Base-by-base conservation (phyloP, 2,329 filamentous ascomycete species). In the Fusarium secorum region DNA sequence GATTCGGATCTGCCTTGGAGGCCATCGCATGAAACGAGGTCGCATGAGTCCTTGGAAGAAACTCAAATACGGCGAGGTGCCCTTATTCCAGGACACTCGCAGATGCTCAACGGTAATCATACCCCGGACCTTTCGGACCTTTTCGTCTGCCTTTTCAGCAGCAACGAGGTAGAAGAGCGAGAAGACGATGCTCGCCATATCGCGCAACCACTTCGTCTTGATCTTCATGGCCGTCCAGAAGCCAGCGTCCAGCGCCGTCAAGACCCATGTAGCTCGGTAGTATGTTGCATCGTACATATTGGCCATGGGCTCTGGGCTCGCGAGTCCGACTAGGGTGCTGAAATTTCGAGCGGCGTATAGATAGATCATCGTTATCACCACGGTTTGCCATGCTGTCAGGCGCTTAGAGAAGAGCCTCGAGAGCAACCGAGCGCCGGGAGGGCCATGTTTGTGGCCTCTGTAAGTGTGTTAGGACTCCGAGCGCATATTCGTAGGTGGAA, bases 181-280 rank as follows among this genome's bases (percentile, higher is more conserved):
- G 80, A 98, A 98, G 49, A 93, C 84, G 24, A 98, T 85, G 78
- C 93, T 94, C 14, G 92, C 89, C 18, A 97, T 78, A 78, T 98
- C 95, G 41, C 94, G 87, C 44, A 97, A 74, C 89, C 93, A 95
- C 75, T 92, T 94, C 56, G 79, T 79, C 51, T 88, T 89, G 70
- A 99, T 95, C 76, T 90, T 91, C 96, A 99, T 99, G 36, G 96
- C 96, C 0, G 94, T 97, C 96, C 96, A 99, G 81, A 98, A 99
- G 3, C 96, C 96, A 10, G 96, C 96, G 76, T 99, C 96, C 66
- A 99, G 83, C 0, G 94, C 96, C 0, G 96, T 99, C 57, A 96
- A 90, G 20, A 98, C 89, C 96, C 96, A 99, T 78, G 96, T 99
- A 60, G 96, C 96, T 52, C 96, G 91, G 80, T 97, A 99, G 83